Conservation (phyloP, 805 yeast species). For the Pichia heedii region DNA sequence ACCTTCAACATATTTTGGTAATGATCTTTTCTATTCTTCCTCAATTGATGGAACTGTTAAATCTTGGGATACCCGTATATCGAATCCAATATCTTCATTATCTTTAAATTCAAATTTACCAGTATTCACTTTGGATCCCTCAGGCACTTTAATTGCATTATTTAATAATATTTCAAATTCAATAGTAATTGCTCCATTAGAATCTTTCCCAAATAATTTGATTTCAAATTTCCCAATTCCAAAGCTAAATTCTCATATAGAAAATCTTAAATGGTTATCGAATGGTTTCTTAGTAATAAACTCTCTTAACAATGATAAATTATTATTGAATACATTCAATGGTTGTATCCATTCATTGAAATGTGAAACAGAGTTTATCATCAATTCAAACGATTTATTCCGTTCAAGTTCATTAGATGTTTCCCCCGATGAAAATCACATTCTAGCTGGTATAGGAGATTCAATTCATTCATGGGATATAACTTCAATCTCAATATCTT, state of each 20-base stretch:
- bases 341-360: not conserved
- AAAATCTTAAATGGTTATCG: not conserved
- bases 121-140: conserved; percentile 72
- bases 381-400: not conserved
- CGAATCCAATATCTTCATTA: conserved; percentile 26
- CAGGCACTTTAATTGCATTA: conserved; percentile 73
- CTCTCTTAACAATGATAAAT: too few relatives aligned
- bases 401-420: not conserved
- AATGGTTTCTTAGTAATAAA: not conserved
- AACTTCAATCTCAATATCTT: not conserved
- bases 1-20: conserved; percentile 42
- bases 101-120: not conserved
- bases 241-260: not conserved
- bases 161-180: conserved; percentile 10
- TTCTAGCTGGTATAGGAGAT: not conserved
- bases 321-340: not conserved
- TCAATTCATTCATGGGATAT: not conserved
- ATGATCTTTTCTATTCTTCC: conserved; percentile 37
- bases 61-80: conserved; percentile 75
- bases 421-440: not conserved
- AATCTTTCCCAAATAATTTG: conserved; percentile 9
- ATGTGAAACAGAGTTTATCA: not conserved
- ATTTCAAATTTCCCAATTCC: not conserved
- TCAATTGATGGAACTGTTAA: conserved; percentile 74
- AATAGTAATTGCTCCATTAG: conserved; percentile 16